A percentile compares a stretch with the other conserved stretches of the same genome.
Conservation (phyloP, 768 basidiomycete genomes). For the Exidia glandulosa region DNA sequence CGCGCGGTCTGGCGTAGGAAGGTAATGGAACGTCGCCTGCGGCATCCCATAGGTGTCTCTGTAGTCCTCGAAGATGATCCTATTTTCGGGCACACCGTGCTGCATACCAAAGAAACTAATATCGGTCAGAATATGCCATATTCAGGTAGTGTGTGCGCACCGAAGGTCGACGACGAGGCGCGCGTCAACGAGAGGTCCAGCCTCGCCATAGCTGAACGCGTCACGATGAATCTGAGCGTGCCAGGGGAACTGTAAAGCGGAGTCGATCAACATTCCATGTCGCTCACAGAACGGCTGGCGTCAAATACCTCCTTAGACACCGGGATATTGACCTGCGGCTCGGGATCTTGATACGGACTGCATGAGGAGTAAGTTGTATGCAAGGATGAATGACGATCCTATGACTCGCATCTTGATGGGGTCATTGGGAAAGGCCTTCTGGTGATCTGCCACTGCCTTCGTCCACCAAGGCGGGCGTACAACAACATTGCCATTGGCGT, state of each 20-base stretch:
- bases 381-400: too few species aligned
- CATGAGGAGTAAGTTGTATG: too few species aligned
- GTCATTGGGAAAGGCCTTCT: conserved; percentile 9
- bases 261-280: conserved; percentile 12
- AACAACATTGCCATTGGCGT: too few species aligned
- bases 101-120: conserved; percentile 14
- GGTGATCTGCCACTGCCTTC: conserved; percentile 11
- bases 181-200: conserved; percentile 17
- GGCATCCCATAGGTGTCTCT: conserved; percentile 24
- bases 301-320: background rate
- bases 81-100: conserved; percentile 9
- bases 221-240: conserved; percentile 22
- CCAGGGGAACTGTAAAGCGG: conserved; percentile 9
- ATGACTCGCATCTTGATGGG: conserved; percentile 8
- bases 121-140: background rate
- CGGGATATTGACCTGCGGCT: conserved; percentile 23
- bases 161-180: conserved; percentile 24
- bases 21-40: conserved; percentile 21
- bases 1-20: conserved; percentile 5
- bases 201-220: conserved; percentile 25
- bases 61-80: conserved; percentile 9
- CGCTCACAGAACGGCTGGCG: background rate
- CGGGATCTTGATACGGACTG: conserved; percentile 14
- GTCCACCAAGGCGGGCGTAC: conserved; percentile 11
- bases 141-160: background rate